Percentiles rank a stretch among this genome's conserved stretches.
phyloP scores from a whole-genome alignment of 495 filamentous ascomycete species.

The Aspergillus campestris region DNA sequence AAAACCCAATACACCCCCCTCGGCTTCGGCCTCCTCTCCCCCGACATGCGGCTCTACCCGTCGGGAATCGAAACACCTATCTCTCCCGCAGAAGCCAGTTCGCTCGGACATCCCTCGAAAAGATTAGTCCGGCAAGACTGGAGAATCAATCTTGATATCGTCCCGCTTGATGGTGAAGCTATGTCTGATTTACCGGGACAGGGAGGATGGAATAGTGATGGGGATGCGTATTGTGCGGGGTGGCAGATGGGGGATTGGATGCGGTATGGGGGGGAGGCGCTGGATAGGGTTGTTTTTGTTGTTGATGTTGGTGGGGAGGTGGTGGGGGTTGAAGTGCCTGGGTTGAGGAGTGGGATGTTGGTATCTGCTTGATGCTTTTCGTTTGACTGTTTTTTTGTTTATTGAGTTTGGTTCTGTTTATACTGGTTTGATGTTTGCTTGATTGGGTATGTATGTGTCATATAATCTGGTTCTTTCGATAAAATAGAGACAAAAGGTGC shows the following conservation, averaged over 20 bases:
- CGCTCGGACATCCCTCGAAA: not conserved
- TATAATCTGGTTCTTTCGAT: too few relatives aligned
- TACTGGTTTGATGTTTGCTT: not conserved
- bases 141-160: slow-evolving; percentile 8
- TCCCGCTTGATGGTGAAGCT: slow-evolving; percentile 2
- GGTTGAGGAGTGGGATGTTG: slow-evolving; percentile 1
- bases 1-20: not conserved
- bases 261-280: slow-evolving; percentile 5
- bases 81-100: not conserved
- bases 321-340: slow-evolving; percentile 11
- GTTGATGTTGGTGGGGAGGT: slow-evolving; percentile 5
- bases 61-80: slow-evolving; percentile 4
- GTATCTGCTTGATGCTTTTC: not conserved
- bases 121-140: slow-evolving; percentile 7
- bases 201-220: not conserved
- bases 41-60: slow-evolving; percentile 5
- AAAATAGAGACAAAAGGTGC: too few relatives aligned
- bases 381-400: not conserved
- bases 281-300: slow-evolving; percentile 14
- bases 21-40: slow-evolving; percentile 6
- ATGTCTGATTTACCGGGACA: slow-evolving; percentile 12
- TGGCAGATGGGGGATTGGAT: slow-evolving; percentile 11
- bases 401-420: slow-evolving; percentile 1
- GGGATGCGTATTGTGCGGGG: slow-evolving; percentile 1
- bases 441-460: too few relatives aligned